A percentile compares a stretch with the other conserved stretches of the same genome.
phyloP scores from a whole-genome alignment of 1,139 yeast genomes.

The Nadsonia commutata region DNA sequence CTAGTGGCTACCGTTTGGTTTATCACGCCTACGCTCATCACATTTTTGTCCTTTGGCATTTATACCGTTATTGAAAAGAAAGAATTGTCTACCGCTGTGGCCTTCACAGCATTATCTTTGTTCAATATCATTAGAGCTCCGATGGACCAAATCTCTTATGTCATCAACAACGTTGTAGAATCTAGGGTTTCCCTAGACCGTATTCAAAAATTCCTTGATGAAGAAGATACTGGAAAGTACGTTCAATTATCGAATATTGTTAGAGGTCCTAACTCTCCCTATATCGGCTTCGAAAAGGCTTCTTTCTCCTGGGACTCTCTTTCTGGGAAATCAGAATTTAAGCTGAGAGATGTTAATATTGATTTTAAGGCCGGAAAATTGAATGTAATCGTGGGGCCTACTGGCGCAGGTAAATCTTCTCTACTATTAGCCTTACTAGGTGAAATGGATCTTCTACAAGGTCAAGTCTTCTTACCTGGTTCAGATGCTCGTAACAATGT shows the following conservation, averaged over 20 bases:
- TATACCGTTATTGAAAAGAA: conserved; percentile 58
- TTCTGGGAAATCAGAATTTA: conserved; percentile 43
- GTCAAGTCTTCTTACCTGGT: conserved; percentile 72
- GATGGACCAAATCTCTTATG: conserved; percentile 74
- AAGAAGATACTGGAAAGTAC: conserved; percentile 33
- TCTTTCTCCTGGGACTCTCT: conserved; percentile 64
- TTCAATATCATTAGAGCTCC: conserved; percentile 77
- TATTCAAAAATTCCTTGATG: conserved; percentile 52
- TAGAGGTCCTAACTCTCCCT: conserved; percentile 40
- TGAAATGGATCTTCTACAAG: conserved; percentile 68
- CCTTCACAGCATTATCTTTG: conserved; percentile 78
- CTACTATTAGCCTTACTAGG: conserved; percentile 79
- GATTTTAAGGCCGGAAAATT: conserved; percentile 59
- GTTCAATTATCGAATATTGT: conserved; percentile 41
- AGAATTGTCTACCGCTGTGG: conserved; percentile 76
- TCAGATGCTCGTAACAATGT: conserved; percentile 57
- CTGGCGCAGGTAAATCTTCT: conserved; percentile 93
- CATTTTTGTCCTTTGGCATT: conserved; percentile 65
- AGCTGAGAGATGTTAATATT: conserved; percentile 56
- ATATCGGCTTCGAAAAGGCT: conserved; percentile 72
- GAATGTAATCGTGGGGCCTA: conserved; percentile 80
- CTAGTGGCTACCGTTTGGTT: conserved; percentile 34
- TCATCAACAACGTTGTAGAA: conserved; percentile 82
- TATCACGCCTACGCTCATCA: conserved; percentile 55
- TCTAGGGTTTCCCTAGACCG: conserved; percentile 83